Evolutionary conservation across 495 filamentous ascomycete genomes (phyloP), one percentile per base, ranked within the genome.

Genomic region (Oleoguttula mirabilis): DNA sequence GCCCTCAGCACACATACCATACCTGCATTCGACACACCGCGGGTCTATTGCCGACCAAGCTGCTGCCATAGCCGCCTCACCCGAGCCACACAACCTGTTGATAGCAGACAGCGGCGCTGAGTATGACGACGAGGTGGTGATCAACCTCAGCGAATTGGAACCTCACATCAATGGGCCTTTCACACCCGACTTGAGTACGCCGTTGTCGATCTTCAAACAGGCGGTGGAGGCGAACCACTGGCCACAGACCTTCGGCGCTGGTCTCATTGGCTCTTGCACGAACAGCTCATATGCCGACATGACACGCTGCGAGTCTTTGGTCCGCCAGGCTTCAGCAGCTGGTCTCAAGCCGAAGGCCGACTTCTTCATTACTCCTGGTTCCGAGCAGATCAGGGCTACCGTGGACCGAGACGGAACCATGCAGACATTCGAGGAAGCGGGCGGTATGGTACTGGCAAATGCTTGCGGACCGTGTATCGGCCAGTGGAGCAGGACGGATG

Each of bases 201-300:
- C 90, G 3, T 60, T 98, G 23, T 94, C 88, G 21, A 66, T 77
- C 52, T 98, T 98, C 59, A 79, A 82, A 51, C 71, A 85, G 34
- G 79, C 80, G 1, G 86, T 92, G 4, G 70, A 80, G 56, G 69
- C 79, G 55, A 81, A 95, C 60, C 64, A 82, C 23, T 98, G 90
- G 90, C 90, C 90, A 5, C 75, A 81, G 58, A 82, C 78, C 32
- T 80, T 98, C 46, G 86, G 83, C 5, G 88, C 90, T 6, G 85
- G 88, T 43, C 72, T 98, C 21, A 98, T 98, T 55, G 90, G 90
- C 32, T 93, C 85, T 66, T 98, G 90, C 67, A 98, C 90, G 11
- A 98, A 98, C 70, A 92, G 84, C 62, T 96, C 90, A 3, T 98
- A 94, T 60, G 77, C 94, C 64, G 90, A 98, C 57, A 98, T 98